phyloP scores from a whole-genome alignment of 2,329 filamentous ascomycete genomes.

The Aspergillus candidus region DNA sequence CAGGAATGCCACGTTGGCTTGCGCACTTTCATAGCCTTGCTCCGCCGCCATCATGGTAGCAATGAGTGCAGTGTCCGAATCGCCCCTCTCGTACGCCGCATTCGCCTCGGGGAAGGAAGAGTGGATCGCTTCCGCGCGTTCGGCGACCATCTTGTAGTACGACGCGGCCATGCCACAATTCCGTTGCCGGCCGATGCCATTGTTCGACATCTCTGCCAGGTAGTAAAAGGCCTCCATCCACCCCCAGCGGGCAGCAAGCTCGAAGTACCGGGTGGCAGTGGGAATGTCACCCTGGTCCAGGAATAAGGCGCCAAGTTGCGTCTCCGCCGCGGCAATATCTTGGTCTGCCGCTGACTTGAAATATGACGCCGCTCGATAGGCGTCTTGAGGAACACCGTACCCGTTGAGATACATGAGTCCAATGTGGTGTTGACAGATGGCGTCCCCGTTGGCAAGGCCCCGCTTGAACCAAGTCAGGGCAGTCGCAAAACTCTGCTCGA shows the following conservation, averaged over 20 bases:
- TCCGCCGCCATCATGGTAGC: conserved; percentile 83
- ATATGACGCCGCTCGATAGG: conserved; percentile 64
- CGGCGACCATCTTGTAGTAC: conserved; percentile 77
- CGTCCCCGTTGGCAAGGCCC: conserved; percentile 67
- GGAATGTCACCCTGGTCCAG: conserved; percentile 81
- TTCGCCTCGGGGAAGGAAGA: conserved; percentile 81
- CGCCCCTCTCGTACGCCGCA: conserved; percentile 69
- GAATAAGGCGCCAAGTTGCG: conserved; percentile 75
- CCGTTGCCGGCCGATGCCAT: conserved; percentile 72
- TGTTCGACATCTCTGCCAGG: conserved; percentile 76
- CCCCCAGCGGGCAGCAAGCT: conserved; percentile 72
- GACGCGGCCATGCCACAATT: conserved; percentile 69
- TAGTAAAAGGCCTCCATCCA: conserved; percentile 91
- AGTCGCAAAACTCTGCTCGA: conserved; percentile 68
- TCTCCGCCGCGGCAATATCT: conserved; percentile 72
- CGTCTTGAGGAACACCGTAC: conserved; percentile 64
- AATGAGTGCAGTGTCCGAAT: conserved; percentile 72
- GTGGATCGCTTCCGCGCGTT: conserved; percentile 65
- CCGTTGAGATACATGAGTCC: conserved; percentile 80
- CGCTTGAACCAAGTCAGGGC: conserved; percentile 79
- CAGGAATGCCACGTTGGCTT: conserved; percentile 84
- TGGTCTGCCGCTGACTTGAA: conserved; percentile 77
- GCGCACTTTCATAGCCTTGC: conserved; percentile 82
- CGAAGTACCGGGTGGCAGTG: conserved; percentile 78
- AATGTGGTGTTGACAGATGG: conserved; percentile 76